Evolutionary conservation across 768 basidiomycete genomes (phyloP).

Genomic region (Boletus insuetus): DNA sequence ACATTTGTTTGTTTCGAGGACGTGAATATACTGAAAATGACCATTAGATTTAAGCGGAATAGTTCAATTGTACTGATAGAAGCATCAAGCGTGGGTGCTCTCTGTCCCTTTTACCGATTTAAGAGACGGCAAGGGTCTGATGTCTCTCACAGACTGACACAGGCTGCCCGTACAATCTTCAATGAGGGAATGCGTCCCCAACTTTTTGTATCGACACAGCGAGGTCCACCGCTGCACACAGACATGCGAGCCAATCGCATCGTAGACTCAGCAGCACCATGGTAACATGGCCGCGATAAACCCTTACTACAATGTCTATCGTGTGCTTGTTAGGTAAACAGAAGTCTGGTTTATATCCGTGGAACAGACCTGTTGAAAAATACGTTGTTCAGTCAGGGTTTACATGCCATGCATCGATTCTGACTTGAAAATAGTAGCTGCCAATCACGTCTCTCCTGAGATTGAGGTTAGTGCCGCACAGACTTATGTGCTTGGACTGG

Average conservation of each 20-base stretch:
- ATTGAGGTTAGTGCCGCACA: background rate
- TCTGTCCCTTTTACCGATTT: conserved; percentile 13
- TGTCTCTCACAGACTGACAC: conserved; percentile 9
- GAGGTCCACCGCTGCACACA: background rate
- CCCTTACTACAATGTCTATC: background rate
- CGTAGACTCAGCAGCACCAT: background rate
- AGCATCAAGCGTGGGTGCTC: conserved; percentile 9
- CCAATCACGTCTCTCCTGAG: background rate
- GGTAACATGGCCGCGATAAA: background rate
- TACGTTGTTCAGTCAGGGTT: background rate
- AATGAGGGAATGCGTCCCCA: background rate
- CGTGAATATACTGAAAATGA: background rate
- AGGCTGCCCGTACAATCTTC: background rate
- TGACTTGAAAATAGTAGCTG: background rate
- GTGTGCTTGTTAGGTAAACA: conserved; percentile 5
- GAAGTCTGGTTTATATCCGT: background rate
- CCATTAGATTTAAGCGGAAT: conserved; percentile 1
- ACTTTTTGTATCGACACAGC: background rate
- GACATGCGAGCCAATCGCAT: background rate
- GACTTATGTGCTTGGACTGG: background rate
- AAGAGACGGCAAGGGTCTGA: conserved; percentile 9
- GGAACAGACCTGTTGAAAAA: conserved; percentile 1
- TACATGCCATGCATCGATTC: background rate
- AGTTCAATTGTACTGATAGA: conserved; percentile 1
- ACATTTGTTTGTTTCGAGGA: background rate